Evolutionary conservation across 148 eudicot species (phyloP), one percentile per base, ranked within the genome.

Genomic region (Salicornia ramosissima): DNA sequence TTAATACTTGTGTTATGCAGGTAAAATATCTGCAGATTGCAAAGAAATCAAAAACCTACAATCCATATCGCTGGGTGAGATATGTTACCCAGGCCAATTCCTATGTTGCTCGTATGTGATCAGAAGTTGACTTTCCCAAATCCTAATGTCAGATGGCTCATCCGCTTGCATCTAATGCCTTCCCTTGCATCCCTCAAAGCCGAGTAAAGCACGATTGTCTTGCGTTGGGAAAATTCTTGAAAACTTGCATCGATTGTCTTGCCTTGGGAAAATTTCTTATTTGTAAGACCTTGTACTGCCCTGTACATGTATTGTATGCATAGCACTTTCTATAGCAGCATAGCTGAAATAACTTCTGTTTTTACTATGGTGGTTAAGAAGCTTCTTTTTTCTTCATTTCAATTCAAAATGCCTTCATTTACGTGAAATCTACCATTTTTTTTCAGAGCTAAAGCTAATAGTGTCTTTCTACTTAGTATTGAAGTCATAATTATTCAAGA

Each of bases 1-100:
- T 36, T 31, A 29, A 49, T 45, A 39, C 36, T 47, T 46, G 60
- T 68, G 53, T 81, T 61, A 22, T 65, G 78, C 81, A 86, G 96
- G 96, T 90, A 70, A 90, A 90, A 73, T 90, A 86, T 77, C 72
- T 87, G 79, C 96, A 90, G 74, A 86, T 90, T 72, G 87, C 90
- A 28, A 90, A 84, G 87, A 87, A 80, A 80, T 81, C 89, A 4
- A 86, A 84, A 74, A 66, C 84, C 62, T 80, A 83, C 76, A 90
- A 90, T 67, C 96, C 96, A 1, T 90, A 86, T 70, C 88, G 92
- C 46, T 90, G 96, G 96, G 96, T 90, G 67, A 86, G 92, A 78
- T 90, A 90, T 34, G 92, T 90, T 61, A 87, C 96, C 36, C 96
- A 86, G 56, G 85, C 92, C 29, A 90, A 87, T 82, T 87, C 92